phyloP scores from a whole-genome alignment of 2,329 filamentous ascomycete species.

The Torrubiella hemipterigena region DNA sequence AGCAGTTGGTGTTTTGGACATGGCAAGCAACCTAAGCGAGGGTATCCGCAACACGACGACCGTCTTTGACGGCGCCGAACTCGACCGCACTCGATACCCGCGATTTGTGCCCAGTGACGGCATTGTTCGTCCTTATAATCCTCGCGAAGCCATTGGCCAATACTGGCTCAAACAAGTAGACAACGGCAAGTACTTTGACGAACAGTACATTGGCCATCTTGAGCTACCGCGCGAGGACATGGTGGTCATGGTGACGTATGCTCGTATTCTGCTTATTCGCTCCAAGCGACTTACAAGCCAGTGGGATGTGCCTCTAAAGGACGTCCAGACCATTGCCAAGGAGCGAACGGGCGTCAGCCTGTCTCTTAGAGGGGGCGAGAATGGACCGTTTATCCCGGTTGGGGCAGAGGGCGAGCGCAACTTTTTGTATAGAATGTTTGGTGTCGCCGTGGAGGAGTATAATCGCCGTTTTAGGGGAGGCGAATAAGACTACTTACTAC shows the following conservation, averaged over 20 bases:
- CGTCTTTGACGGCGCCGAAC: conserved; percentile 87
- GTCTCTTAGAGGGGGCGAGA: conserved; percentile 76
- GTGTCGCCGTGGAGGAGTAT: conserved; percentile 54
- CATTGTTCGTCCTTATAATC: conserved; percentile 85
- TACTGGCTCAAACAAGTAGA: conserved; percentile 99
- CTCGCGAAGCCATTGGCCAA: conserved; percentile 89
- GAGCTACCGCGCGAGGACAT: conserved; percentile 83
- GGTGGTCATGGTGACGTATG: conserved; percentile 80
- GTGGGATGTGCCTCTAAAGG: conserved; percentile 93
- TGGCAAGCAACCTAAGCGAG: conserved; percentile 93
- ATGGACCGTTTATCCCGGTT: conserved; percentile 89
- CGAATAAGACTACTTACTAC: conserved; percentile 12
- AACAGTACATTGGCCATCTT: conserved; percentile 92
- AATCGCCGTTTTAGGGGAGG: conserved; percentile 44
- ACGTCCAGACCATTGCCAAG: conserved; percentile 94
- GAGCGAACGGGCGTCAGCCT: conserved; percentile 90
- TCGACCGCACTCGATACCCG: conserved; percentile 87
- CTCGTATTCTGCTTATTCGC: conserved; percentile 79
- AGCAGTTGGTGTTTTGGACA: conserved; percentile 89
- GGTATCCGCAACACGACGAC: conserved; percentile 98
- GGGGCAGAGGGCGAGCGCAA: conserved; percentile 66
- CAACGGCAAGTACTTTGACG: conserved; percentile 95
- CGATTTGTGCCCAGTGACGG: conserved; percentile 88
- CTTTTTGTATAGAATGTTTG: conserved; percentile 54
- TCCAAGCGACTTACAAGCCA: conserved; percentile 77